Percentiles rank a stretch among this genome's conserved stretches.
Evolutionary conservation across 1,284 basidiomycete genomes (phyloP).

Genomic region (Pseudozyma tsukubaensis): DNA sequence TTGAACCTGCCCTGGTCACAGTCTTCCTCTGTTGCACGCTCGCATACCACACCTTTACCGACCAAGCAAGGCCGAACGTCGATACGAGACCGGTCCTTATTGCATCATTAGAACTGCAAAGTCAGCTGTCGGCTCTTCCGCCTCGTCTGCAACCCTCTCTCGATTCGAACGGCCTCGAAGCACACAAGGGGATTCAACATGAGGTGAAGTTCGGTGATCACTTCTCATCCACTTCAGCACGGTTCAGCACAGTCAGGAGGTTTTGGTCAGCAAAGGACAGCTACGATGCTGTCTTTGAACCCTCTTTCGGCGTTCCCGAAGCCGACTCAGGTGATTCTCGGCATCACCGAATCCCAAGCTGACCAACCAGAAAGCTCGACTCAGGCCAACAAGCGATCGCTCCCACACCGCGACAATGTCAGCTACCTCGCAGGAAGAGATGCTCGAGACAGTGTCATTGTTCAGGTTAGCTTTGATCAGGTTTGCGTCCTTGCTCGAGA

Average conservation of each 20-base stretch:
- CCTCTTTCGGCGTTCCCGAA: constrained; percentile 11
- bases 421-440: constrained; percentile 27
- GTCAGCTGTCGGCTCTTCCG: constrained; percentile 1
- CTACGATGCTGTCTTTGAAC: constrained; percentile 14
- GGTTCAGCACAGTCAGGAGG: too few species aligned
- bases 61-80: too few species aligned
- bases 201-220: too few species aligned
- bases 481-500: constrained; percentile 43
- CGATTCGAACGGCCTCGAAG: too few species aligned
- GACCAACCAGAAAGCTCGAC: constrained; percentile 7
- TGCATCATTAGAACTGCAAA: neutral
- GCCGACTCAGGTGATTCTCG: constrained; percentile 33
- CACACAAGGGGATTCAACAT: too few species aligned
- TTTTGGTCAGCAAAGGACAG: neutral
- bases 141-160: neutral
- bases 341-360: constrained; percentile 9
- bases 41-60: too few species aligned
- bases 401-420: constrained; percentile 5
- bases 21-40: neutral
- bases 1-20: neutral
- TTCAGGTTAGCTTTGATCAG: constrained; percentile 46
- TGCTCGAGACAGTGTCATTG: constrained; percentile 24
- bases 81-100: neutral
- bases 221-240: too few species aligned
- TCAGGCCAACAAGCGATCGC: constrained; percentile 2